A percentile compares a stretch with the other conserved stretches of the same genome.
Evolutionary conservation across 208 protist genomes (phyloP).

Genomic region (Tritrichomonas musculus): DNA sequence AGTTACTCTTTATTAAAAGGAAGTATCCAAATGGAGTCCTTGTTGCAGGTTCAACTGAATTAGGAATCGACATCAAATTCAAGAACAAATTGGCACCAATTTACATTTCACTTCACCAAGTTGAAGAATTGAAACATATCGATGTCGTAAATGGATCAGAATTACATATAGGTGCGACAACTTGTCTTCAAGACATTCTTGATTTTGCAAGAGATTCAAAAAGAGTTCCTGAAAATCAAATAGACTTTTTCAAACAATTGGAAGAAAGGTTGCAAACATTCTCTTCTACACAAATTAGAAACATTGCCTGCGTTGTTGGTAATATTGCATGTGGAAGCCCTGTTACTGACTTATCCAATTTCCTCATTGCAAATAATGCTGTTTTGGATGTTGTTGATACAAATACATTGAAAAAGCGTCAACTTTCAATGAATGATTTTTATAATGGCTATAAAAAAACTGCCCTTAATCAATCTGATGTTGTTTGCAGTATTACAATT

Average conservation of each 20-base stretch:
- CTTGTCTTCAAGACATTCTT: not conserved
- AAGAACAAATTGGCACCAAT: not conserved
- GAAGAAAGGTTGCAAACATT: not conserved
- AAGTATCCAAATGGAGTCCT: not conserved
- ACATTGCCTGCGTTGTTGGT: slow-evolving; percentile 64
- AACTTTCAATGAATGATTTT: slow-evolving; percentile 34
- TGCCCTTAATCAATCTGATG: slow-evolving; percentile 52
- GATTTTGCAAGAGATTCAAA: not conserved
- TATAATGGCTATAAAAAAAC: slow-evolving; percentile 56
- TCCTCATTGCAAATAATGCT: not conserved
- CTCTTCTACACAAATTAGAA: slow-evolving; percentile 58
- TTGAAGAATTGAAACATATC: not conserved
- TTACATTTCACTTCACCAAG: not conserved
- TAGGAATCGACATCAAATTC: not conserved
- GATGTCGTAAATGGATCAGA: not conserved
- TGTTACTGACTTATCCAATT: slow-evolving; percentile 16
- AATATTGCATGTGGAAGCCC: slow-evolving; percentile 60
- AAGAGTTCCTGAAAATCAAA: not conserved
- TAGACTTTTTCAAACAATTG: slow-evolving; percentile 46
- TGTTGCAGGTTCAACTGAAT: not conserved
- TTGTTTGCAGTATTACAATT: slow-evolving; percentile 47
- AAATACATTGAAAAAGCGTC: not conserved
- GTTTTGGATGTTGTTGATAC: not conserved
- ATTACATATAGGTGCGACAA: not conserved
- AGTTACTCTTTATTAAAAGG: not conserved